phyloP scores from a whole-genome alignment of 805 yeast genomes.

The Saccharomycopsis fibuligera region DNA sequence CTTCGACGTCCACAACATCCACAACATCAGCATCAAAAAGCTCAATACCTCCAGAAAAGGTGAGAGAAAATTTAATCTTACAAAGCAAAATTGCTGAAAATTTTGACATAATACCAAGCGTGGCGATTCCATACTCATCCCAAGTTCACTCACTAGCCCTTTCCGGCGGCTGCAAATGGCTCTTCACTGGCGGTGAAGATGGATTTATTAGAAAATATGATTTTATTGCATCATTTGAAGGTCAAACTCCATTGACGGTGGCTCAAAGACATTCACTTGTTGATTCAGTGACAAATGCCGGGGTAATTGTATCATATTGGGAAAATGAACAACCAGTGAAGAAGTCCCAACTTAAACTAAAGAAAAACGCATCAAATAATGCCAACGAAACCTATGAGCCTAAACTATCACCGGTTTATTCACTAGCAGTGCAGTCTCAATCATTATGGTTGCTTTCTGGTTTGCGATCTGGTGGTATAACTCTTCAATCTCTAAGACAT shows the following conservation, averaged over 20 bases:
- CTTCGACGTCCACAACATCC: no score
- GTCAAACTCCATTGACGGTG: slow-evolving; percentile 79
- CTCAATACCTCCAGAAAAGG: slow-evolving; percentile 20
- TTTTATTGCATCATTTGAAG: slow-evolving; percentile 77
- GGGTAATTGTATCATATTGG: slow-evolving; percentile 82
- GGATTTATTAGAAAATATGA: slow-evolving; percentile 90
- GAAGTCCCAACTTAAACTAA: slow-evolving; percentile 33
- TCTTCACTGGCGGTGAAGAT: slow-evolving; percentile 93
- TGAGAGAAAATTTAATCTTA: slow-evolving; percentile 31
- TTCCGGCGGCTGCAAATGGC: slow-evolving; percentile 75
- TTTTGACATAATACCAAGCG: slow-evolving; percentile 74
- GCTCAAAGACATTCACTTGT: slow-evolving; percentile 86
- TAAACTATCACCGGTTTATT: slow-evolving; percentile 73
- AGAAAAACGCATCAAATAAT: slow-evolving; percentile 21
- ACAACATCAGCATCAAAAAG: no score
- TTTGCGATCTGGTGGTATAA: slow-evolving; percentile 75
- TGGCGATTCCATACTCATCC: slow-evolving; percentile 78
- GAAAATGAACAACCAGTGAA: slow-evolving; percentile 87
- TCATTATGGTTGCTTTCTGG: slow-evolving; percentile 85
- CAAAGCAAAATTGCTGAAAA: slow-evolving; percentile 47
- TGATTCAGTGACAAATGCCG: slow-evolving; percentile 80
- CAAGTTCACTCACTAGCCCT: slow-evolving; percentile 74
- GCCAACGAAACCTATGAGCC: slow-evolving; percentile 40
- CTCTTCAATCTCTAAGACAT: slow-evolving; percentile 74
- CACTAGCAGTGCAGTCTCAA: slow-evolving; percentile 77